These are phyloP conservation scores for Ascocoryne sarcoides DNA, from an alignment of 2,329 filamentous ascomycete species.

Conservation along the genomic window DNA sequence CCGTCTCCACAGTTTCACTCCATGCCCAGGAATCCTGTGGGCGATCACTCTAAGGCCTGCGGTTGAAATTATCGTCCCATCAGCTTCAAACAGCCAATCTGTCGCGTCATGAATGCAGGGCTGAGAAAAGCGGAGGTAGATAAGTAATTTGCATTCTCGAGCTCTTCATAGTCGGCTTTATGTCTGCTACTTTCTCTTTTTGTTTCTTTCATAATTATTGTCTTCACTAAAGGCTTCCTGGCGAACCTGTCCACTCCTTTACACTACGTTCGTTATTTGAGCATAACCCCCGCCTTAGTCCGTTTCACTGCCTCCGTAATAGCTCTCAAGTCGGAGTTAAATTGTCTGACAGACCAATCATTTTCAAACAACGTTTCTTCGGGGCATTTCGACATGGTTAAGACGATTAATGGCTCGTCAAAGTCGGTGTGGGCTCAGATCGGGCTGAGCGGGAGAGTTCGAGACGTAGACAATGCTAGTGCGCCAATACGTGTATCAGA, in stretches of 20 bases:
- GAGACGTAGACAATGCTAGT: slow-evolving; percentile 21
- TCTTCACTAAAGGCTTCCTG: slow-evolving; percentile 23
- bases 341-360: slow-evolving; percentile 13
- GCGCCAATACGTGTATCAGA: slow-evolving; percentile 25
- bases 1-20: slow-evolving; percentile 17
- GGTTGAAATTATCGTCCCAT: slow-evolving; percentile 34
- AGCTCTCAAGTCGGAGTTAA: slow-evolving; percentile 2
- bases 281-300: slow-evolving; percentile 11
- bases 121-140: slow-evolving; percentile 8
- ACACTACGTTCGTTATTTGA: slow-evolving; percentile 10
- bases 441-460: slow-evolving; percentile 16
- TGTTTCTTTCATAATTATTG: slow-evolving; percentile 7
- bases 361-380: slow-evolving; percentile 6
- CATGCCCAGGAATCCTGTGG: slow-evolving; percentile 32
- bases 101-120: slow-evolving; percentile 10
- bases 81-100: slow-evolving; percentile 40
- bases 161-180: slow-evolving; percentile 13
- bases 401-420: slow-evolving; percentile 11
- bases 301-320: slow-evolving; percentile 21
- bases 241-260: slow-evolving; percentile 28
- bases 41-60: slow-evolving; percentile 35
- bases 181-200: slow-evolving; percentile 3
- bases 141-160: slow-evolving; percentile 18
- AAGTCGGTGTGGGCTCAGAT: slow-evolving; percentile 16
- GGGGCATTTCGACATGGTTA: slow-evolving; percentile 15